Conservation (phyloP, 202 grass and related monocot species). For the Setaria italica region DNA sequence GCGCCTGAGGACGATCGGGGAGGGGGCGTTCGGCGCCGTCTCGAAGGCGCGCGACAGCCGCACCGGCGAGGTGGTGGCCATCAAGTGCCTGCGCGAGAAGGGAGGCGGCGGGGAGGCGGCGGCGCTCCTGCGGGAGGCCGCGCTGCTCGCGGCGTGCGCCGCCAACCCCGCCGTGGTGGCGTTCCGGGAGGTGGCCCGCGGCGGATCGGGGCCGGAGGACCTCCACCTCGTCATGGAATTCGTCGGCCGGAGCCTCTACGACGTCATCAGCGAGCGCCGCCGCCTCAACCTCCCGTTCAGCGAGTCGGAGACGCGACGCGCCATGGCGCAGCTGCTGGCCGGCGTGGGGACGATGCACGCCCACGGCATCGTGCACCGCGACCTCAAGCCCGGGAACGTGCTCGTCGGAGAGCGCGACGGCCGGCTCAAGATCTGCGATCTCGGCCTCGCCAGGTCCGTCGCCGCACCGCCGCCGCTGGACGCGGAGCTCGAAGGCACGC, state of each 20-base stretch:
- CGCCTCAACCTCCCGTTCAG: neutral
- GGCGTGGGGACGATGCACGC: constrained; percentile 16
- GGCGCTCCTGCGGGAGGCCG: neutral
- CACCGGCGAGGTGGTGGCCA: neutral
- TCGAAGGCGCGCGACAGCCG: neutral
- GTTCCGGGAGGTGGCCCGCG: neutral
- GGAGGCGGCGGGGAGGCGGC: neutral
- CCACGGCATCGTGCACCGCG: constrained; percentile 41
- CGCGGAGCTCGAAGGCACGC: neutral
- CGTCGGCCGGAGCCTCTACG: constrained; percentile 2
- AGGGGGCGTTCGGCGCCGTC: neutral
- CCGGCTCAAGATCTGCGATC: constrained; percentile 42
- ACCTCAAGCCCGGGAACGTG: constrained; percentile 55
- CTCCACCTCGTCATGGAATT: constrained; percentile 37
- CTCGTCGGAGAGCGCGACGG: constrained; percentile 18
- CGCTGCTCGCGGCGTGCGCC: neutral
- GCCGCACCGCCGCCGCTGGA: neutral
- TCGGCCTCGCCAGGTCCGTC: constrained; percentile 41
- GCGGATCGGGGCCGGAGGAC: too few relatives aligned
- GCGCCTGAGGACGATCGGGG: neutral
- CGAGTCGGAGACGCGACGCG: constrained; percentile 15
- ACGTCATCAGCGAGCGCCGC: neutral
- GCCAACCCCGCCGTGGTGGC: constrained; percentile 12
- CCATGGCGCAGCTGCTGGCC: constrained; percentile 31
- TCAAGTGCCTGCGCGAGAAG: neutral